Percentiles rank a stretch among this genome's conserved stretches.
phyloP scores from a whole-genome alignment of 2,329 filamentous ascomycete species.

The Xylaria sp. region DNA sequence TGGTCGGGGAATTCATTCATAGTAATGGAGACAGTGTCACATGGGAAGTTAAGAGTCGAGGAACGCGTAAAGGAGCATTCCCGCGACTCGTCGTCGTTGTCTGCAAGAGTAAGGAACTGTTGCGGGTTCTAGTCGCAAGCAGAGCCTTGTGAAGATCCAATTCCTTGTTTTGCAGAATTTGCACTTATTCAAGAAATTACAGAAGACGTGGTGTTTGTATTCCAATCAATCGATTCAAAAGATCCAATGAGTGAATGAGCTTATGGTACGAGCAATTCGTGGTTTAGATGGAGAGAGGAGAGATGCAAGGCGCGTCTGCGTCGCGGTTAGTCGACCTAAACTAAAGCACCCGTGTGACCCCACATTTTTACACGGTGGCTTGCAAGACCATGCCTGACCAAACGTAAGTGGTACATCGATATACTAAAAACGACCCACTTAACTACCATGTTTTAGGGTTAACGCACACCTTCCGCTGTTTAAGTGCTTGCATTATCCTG shows the following conservation, averaged over 20 bases:
- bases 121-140: slow-evolving; percentile 42
- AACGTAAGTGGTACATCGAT: neutral
- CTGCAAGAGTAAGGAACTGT: slow-evolving; percentile 33
- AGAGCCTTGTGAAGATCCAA: slow-evolving; percentile 36
- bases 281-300: slow-evolving; percentile 15
- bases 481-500: slow-evolving; percentile 30
- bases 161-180: neutral
- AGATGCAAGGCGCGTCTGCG: slow-evolving; percentile 28
- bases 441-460: neutral
- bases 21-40: slow-evolving; percentile 30
- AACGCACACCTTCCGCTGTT: slow-evolving; percentile 16
- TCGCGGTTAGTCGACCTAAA: slow-evolving; percentile 21
- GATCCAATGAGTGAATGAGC: neutral
- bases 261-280: slow-evolving; percentile 5
- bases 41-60: slow-evolving; percentile 37
- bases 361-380: slow-evolving; percentile 8
- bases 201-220: neutral
- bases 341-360: neutral
- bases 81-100: slow-evolving; percentile 31
- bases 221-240: slow-evolving; percentile 5
- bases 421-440: slow-evolving; percentile 8
- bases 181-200: slow-evolving; percentile 5
- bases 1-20: slow-evolving; percentile 31
- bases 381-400: neutral
- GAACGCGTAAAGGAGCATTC: slow-evolving; percentile 38